Evolutionary conservation across 768 basidiomycete genomes (phyloP).

Genomic region (Tulasnella sp.): DNA sequence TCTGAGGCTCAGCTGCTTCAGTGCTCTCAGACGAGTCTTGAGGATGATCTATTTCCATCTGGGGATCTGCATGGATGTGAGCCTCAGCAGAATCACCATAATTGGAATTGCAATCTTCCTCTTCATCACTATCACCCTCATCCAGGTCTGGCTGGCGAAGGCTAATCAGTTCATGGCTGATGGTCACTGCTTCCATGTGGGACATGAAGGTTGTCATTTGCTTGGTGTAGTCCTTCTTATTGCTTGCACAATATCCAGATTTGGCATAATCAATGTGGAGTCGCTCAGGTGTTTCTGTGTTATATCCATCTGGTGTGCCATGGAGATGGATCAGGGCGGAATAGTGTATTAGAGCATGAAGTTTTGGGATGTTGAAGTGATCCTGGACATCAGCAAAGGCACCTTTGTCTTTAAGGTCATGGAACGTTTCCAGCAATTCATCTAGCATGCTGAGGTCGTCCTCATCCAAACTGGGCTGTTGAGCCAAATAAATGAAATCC

Average conservation of each 20-base stretch:
- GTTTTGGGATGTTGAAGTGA: constrained; percentile 44
- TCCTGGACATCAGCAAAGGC: constrained; percentile 15
- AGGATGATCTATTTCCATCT: neutral
- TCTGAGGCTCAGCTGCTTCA: neutral
- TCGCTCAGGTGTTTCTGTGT: constrained; percentile 41
- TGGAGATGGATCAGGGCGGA: constrained; percentile 34
- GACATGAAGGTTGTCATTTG: constrained; percentile 46
- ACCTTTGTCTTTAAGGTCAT: constrained; percentile 13
- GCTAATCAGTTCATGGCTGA: constrained; percentile 36
- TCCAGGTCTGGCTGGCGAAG: constrained; percentile 30
- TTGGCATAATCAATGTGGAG: constrained; percentile 49
- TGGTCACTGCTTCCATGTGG: constrained; percentile 40
- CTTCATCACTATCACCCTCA: neutral
- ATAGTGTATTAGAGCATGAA: constrained; percentile 40
- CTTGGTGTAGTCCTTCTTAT: constrained; percentile 40
- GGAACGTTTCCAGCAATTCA: neutral
- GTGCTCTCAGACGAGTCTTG: neutral
- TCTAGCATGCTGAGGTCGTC: neutral
- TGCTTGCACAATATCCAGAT: constrained; percentile 38
- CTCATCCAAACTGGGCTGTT: neutral
- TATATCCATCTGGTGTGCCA: constrained; percentile 41
- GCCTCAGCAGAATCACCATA: neutral
- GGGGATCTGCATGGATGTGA: too few relatives aligned
- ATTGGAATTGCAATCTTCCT: neutral
- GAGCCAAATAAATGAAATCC: constrained; percentile 19